Evolutionary conservation across 495 filamentous ascomycete genomes (phyloP), one percentile per base, ranked within the genome.

Genomic region (Rostrohypoxylon terebratum): DNA sequence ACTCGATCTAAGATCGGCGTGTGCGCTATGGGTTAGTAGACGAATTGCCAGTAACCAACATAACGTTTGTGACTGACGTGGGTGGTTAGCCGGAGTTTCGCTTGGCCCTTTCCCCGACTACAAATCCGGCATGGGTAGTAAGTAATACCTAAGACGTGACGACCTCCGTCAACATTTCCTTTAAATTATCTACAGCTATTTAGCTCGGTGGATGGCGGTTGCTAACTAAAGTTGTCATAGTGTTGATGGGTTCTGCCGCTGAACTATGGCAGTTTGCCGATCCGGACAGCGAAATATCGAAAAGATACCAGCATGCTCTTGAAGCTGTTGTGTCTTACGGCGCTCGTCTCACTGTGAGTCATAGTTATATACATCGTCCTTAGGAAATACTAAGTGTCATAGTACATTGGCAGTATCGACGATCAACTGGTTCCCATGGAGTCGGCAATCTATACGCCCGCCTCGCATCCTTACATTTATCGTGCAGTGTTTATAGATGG

Each of bases 401-500:
- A 78, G 76, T 78, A 77, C 31, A 83, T 96, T 70, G 95, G 95
- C 36, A 97, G 94, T 77, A 96, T 98, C 59, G 96, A 99, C 77
- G 96, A 99, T 80, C 96, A 99, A 80, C 84, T 99, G 11, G 94
- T 99, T 31, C 95, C 94, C 13, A 44, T 75, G 36, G 61, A 94
- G 89, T 97, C 94, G 14, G 93, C 94, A 0, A 89, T 93, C 1
- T 97, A 96, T 73, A 88, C 93, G 1, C 90, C 90, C 4, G 88
- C 92, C 4, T 88, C 88, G 36, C 96, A 99, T 77, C 96, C 96
- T 3, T 94, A 97, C 72, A 94, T 99, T 42, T 95, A 91, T 76
- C 89, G 96, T 23, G 93, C 94, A 31, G 95, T 95, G 5, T 99
- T 98, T 77, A 93, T 99, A 54, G 95, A 98, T 78, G 93, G 94